Evolutionary conservation across 352 stramenopile species (phyloP).

Genomic region (Phytophthora kernoviae): DNA sequence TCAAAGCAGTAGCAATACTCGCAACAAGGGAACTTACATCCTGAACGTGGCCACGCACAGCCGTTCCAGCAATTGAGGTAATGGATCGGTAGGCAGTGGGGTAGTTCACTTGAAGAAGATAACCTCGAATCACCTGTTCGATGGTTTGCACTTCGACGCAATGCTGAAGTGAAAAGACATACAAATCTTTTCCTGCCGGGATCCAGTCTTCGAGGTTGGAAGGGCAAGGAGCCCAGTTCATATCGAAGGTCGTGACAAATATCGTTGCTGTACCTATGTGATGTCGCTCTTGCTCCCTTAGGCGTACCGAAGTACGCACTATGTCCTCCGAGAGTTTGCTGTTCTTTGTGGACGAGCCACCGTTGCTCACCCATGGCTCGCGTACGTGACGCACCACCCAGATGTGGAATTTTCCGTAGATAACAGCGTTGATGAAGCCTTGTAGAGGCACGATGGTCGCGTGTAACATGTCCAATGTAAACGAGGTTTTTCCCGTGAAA

Average conservation of each 20-base stretch:
- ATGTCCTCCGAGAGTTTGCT: conserved; percentile 54
- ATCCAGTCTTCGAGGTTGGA: conserved; percentile 80
- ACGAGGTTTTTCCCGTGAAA: conserved; percentile 60
- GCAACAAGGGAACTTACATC: conserved; percentile 49
- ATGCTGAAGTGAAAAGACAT: conserved; percentile 85
- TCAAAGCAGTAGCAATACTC: neutral
- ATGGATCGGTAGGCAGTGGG: conserved; percentile 81
- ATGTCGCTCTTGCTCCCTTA: conserved; percentile 52
- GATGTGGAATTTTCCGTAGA: conserved; percentile 88
- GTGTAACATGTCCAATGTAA: conserved; percentile 71
- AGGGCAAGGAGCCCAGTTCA: conserved; percentile 75
- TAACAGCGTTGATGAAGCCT: conserved; percentile 85
- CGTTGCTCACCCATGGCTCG: conserved; percentile 36
- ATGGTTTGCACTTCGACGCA: conserved; percentile 67
- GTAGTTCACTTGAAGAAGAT: conserved; percentile 81
- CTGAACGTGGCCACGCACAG: conserved; percentile 58
- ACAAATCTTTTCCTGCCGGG: conserved; percentile 72
- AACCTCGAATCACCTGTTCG: conserved; percentile 69
- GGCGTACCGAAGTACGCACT: conserved; percentile 32
- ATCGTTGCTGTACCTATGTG: conserved; percentile 76
- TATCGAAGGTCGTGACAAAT: conserved; percentile 85
- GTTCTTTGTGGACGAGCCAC: conserved; percentile 38
- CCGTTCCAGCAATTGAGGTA: conserved; percentile 75
- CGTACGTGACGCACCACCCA: conserved; percentile 75
- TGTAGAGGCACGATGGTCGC: conserved; percentile 81